A percentile compares a stretch with the other conserved stretches of the same genome.
Evolutionary conservation across 1,139 yeast genomes (phyloP).

Genomic region (Debaryomycetaceae sp.): DNA sequence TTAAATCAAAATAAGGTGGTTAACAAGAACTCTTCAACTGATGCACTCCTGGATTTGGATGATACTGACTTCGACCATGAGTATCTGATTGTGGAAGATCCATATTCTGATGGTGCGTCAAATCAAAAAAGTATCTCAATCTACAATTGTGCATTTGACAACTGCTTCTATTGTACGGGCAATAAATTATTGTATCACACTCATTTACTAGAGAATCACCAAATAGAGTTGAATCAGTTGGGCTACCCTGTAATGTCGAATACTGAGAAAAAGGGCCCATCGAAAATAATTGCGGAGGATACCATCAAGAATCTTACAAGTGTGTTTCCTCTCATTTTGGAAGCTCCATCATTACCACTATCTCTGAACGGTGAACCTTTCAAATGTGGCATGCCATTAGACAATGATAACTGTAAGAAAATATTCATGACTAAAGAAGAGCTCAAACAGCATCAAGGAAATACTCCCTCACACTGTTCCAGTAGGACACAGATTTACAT

Average conservation of each 20-base stretch:
- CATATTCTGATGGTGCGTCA: constrained; percentile 4
- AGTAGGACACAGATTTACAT: constrained; percentile 27
- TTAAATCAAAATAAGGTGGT: not conserved
- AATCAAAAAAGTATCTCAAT: constrained; percentile 7
- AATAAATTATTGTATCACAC: constrained; percentile 25
- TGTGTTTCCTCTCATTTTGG: constrained; percentile 26
- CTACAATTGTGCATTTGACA: constrained; percentile 27
- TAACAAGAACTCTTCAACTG: not conserved
- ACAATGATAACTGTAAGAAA: constrained; percentile 13
- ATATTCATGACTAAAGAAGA: constrained; percentile 15
- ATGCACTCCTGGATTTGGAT: constrained; percentile 2
- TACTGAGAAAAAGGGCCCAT: constrained; percentile 7
- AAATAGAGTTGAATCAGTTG: constrained; percentile 17
- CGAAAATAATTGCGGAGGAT: not conserved
- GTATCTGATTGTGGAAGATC: constrained; percentile 21
- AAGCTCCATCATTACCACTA: constrained; percentile 24
- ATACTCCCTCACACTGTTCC: constrained; percentile 21
- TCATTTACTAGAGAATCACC: constrained; percentile 30
- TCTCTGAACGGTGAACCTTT: constrained; percentile 19
- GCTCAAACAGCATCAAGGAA: constrained; percentile 18
- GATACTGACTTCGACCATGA: constrained; percentile 21
- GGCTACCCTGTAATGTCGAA: constrained; percentile 32
- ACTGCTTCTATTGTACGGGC: constrained; percentile 32
- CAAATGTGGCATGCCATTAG: constrained; percentile 10
- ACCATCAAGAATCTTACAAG: constrained; percentile 12